Base-by-base conservation (phyloP, 2,329 filamentous ascomycete species). In the Cercospora zeina region DNA sequence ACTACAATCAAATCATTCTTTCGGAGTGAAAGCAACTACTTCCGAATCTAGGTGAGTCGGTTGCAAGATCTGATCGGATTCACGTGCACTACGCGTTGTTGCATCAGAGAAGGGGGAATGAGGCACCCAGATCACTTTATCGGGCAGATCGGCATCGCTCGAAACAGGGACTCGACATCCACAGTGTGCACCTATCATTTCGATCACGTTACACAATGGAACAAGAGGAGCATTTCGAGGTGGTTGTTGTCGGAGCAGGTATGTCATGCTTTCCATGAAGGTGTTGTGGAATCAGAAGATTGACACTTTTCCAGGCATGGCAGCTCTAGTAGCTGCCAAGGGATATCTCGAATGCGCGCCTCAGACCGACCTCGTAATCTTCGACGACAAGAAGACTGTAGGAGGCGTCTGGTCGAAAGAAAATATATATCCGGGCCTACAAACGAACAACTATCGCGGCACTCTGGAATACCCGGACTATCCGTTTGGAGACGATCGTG, bases 351-450 rank as follows among this genome's bases (percentile, higher is more conserved):
- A 65, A 55, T 65, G 60, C 27, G 54, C 57, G 2, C 60, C 63
- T 3, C 11, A 34, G 4, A 62, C 60, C 2, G 59, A 61, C 2
- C 57, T 65, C 24, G n/a, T 62, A 0, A 59, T 65, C 6, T 19
- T 65, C 8, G 61, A 65, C 13, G 57, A 62, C 24, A 58, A 62
- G 47, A 62, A 61, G 49, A 61, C 63, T 21, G 30, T 62, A 4
- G 63, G 60, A 14, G 63, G 63, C 5, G 63, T 65, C 10, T 65
- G 63, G 63, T 58, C 45, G 8, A 33, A 59, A 53, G 63, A 65
- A 9, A 62, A 61, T 19, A 59, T 62, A 34, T 65, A 62, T 36
- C 39, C 39, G 2, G 63, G 59, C 5, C 53, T 65, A 0, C 49
- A 53, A 14, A 60, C 59, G 4, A 65, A 65, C 54, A 65, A 65